Evolutionary conservation across 805 yeast genomes (phyloP), one percentile per base, ranked within the genome.

Genomic region (Saccharomycopsis babjevae): DNA sequence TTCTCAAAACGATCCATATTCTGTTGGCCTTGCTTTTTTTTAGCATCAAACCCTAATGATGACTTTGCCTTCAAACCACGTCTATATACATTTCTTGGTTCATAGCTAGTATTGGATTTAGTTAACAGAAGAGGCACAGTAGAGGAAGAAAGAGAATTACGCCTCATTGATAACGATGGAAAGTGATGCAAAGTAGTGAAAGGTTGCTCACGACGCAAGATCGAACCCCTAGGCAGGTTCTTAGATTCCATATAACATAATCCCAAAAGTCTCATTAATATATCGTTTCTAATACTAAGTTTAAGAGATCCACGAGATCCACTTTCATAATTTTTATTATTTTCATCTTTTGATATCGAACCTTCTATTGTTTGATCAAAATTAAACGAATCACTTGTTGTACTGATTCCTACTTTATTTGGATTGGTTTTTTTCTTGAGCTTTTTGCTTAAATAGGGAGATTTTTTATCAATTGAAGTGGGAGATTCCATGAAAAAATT

Each of bases 401-500:
- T 46, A 16, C 52, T 46, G 5, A 46, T 46, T 46, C 52, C 52
- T 25, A 20, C 28, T 46, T 46, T 46, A 22, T 46, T 46, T 5
- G 32, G 52, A 10, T 46, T 22, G 3, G 42, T 34, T n/a, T 57
- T 32, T n/a, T 57, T 42, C 3, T 57, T 42, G 34, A 40, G 10
- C 15, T 39, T 30, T 32, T 46, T 39, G 39, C 43, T 57, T 13
- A 38, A 18, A 34, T 20, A 30, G 6, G 38, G 3, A 16, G 30
- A 18, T 18, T 34, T 57, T 20, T 57, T 34, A 10, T 13, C 15
- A 16, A n/a, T 57, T 18, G 39, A 39, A 28, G n/a, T 20, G n/a
- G 59, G 52, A 30, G 30, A 18, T 16, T 32, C 40, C 11, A 57
- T 57, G 22, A 57, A 57, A 32, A 42, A 57, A 32, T 57, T 57